Conservation (phyloP, 2,329 filamentous ascomycete species). For the Calycina marina region DNA sequence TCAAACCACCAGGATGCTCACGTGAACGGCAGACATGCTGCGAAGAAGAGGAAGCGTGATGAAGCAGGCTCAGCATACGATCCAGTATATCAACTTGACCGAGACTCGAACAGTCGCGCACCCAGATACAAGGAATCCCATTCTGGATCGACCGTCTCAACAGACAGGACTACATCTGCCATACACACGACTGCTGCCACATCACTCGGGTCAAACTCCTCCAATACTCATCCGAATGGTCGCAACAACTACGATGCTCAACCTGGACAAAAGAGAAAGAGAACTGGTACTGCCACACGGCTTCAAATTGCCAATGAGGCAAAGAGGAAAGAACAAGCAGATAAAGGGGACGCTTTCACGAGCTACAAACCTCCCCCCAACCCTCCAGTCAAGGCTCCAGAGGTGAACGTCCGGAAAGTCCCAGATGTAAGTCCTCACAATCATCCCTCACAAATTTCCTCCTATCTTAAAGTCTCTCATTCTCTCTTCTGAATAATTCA, state of each 20-base stretch:
- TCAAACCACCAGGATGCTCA: conserved; percentile 16
- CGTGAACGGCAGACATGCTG: conserved; percentile 46
- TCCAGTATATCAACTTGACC: conserved; percentile 52
- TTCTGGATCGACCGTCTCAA: conserved; percentile 61
- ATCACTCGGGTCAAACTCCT: conserved; percentile 55
- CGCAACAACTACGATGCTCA: conserved; percentile 53
- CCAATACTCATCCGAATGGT: conserved; percentile 42
- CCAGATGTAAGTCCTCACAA: conserved; percentile 39
- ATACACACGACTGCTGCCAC: conserved; percentile 81
- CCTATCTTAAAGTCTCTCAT: conserved; percentile 8
- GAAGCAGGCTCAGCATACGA: conserved; percentile 44
- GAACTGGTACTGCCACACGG: conserved; percentile 64
- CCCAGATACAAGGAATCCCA: conserved; percentile 52
- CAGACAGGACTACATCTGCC: conserved; percentile 67
- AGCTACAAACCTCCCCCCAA: conserved; percentile 78
- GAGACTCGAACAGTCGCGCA: conserved; percentile 57
- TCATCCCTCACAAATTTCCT: background rate
- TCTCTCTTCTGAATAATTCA: no score
- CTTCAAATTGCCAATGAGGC: conserved; percentile 73
- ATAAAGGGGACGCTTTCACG: conserved; percentile 53
- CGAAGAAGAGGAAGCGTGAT: conserved; percentile 50
- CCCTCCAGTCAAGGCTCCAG: conserved; percentile 79
- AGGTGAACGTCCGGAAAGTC: conserved; percentile 51
- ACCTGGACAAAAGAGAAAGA: conserved; percentile 67
- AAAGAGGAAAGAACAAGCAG: conserved; percentile 61